Evolutionary conservation across 2,329 filamentous ascomycete species (phyloP).

Genomic region (Arthrobotrys sinensis): DNA sequence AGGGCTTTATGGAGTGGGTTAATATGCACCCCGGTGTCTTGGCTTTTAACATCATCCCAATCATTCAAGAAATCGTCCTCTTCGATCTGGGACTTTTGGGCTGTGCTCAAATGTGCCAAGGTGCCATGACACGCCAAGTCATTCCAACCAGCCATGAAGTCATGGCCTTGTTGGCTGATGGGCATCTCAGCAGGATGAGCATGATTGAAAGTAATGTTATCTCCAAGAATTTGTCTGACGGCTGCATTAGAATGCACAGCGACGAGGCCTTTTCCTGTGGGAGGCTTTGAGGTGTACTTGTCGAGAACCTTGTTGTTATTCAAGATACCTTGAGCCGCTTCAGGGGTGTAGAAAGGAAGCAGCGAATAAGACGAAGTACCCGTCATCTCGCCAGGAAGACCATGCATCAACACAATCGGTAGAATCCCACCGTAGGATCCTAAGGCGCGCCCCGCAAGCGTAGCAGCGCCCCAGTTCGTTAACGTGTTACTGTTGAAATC

Average conservation of each 20-base stretch:
- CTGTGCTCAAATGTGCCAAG: conserved; percentile 67
- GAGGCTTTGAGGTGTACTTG: conserved; percentile 66
- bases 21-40: no score
- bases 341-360: conserved; percentile 55
- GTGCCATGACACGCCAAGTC: conserved; percentile 68
- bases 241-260: conserved; percentile 71
- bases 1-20: no score
- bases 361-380: conserved; percentile 51
- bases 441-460: conserved; percentile 36
- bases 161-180: conserved; percentile 69
- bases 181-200: conserved; percentile 70
- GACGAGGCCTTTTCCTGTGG: conserved; percentile 68
- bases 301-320: conserved; percentile 52
- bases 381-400: conserved; percentile 35
- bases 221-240: conserved; percentile 71
- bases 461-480: conserved; percentile 71
- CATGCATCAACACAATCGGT: conserved; percentile 49
- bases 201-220: conserved; percentile 70
- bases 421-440: conserved; percentile 53
- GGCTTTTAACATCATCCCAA: no score
- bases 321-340: conserved; percentile 47
- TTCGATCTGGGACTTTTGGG: conserved; percentile 70
- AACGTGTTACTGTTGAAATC: conserved; percentile 71
- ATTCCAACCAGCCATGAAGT: conserved; percentile 70
- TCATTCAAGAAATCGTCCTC: no score